phyloP scores from a whole-genome alignment of 2,329 filamentous ascomycete species.

The Cytospora leucostoma region DNA sequence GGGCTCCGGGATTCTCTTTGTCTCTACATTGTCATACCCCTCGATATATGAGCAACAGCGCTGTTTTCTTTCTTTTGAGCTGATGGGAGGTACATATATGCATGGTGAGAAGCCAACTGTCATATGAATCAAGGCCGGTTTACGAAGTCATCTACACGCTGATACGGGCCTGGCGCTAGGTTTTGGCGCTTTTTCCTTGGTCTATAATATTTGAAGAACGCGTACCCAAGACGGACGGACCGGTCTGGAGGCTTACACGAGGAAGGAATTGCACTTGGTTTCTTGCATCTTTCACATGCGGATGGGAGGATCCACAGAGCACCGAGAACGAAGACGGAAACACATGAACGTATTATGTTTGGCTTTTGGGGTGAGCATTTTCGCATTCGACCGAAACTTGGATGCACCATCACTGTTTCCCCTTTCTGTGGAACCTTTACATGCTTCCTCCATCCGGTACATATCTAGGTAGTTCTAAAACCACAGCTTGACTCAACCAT shows the following conservation, averaged over 20 bases:
- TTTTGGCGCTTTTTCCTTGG: slow-evolving; percentile 11
- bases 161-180: slow-evolving; percentile 17
- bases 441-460: slow-evolving; percentile 5
- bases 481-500: neutral
- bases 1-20: slow-evolving; percentile 15
- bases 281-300: slow-evolving; percentile 16
- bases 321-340: slow-evolving; percentile 11
- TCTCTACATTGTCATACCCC: slow-evolving; percentile 9
- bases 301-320: slow-evolving; percentile 13
- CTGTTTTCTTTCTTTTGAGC: slow-evolving; percentile 17
- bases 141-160: slow-evolving; percentile 19
- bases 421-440: slow-evolving; percentile 7
- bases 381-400: slow-evolving; percentile 9
- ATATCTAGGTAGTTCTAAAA: neutral
- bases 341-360: slow-evolving; percentile 8
- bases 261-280: slow-evolving; percentile 5
- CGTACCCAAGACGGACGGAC: slow-evolving; percentile 5
- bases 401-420: slow-evolving; percentile 15
- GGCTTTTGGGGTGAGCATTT: slow-evolving; percentile 11
- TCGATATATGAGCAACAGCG: slow-evolving; percentile 21
- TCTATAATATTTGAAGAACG: slow-evolving; percentile 23
- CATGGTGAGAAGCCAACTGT: slow-evolving; percentile 8
- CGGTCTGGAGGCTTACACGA: slow-evolving; percentile 1
- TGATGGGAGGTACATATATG: slow-evolving; percentile 11
- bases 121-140: slow-evolving; percentile 23